Evolutionary conservation across 2,329 filamentous ascomycete genomes (phyloP).

Genomic region (Claviceps pazoutovae): DNA sequence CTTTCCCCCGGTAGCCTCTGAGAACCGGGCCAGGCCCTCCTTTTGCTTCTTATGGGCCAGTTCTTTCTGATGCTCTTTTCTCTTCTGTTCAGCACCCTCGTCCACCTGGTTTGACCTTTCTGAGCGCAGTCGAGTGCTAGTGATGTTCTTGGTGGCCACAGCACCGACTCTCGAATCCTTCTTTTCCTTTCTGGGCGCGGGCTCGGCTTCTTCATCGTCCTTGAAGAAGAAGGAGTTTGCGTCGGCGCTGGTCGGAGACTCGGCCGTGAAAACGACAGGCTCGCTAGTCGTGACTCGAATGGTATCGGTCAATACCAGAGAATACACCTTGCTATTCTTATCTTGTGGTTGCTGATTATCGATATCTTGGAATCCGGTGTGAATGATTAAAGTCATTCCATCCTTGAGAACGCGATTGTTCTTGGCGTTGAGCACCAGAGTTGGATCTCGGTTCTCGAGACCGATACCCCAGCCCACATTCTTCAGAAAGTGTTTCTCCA

Average conservation of each 20-base stretch:
- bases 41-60: constrained; percentile 75
- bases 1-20: constrained; percentile 68
- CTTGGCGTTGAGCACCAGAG: constrained; percentile 75
- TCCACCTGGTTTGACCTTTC: constrained; percentile 80
- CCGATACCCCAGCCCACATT: constrained; percentile 87
- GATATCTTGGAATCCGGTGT: constrained; percentile 79
- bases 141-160: constrained; percentile 89
- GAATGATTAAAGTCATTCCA: constrained; percentile 90
- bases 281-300: constrained; percentile 73
- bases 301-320: constrained; percentile 82
- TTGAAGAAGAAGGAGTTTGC: constrained; percentile 98
- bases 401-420: constrained; percentile 74
- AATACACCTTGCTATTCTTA: constrained; percentile 80
- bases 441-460: constrained; percentile 76
- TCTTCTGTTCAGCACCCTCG: constrained; percentile 75
- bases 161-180: constrained; percentile 71
- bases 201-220: constrained; percentile 79
- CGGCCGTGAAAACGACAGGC: constrained; percentile 80
- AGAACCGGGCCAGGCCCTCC: constrained; percentile 73
- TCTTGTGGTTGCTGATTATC: constrained; percentile 78
- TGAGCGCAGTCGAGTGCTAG: constrained; percentile 79
- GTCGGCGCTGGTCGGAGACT: constrained; percentile 81
- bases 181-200: constrained; percentile 81
- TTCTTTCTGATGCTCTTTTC: constrained; percentile 86
- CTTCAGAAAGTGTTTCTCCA: constrained; percentile 90